Base-by-base conservation (phyloP, 352 stramenopile species). In the Pythium periplocum region DNA sequence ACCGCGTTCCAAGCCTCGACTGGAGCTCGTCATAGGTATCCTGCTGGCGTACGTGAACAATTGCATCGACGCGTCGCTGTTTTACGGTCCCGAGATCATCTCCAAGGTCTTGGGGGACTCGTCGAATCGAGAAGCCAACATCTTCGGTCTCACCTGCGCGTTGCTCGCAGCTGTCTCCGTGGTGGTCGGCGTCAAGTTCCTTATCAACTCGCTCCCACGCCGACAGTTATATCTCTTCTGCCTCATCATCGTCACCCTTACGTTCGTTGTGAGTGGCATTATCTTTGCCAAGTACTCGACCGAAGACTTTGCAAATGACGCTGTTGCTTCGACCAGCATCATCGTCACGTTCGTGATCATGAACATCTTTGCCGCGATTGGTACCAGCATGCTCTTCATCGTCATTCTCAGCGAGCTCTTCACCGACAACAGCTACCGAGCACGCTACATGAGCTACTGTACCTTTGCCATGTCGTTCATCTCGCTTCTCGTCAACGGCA, bases 401-500 rank as follows among this genome's bases (percentile, higher is more conserved):
- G 78, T 94, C 2, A 92, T 94, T 59, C 66, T 94, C 31, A 90
- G 75, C 42, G 83, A 94, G 56, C 68, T 94, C 36, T 94, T 94
- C 55, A 77, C 84, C 45, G 75, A 90, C 69, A 85, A 70, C 56
- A 87, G 69, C 62, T 87, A 91, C 56, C 83, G 83, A 17, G 83
- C 83, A 32, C 63, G 69, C 26, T 92, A 89, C 74, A 94, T 92
- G 81, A 92, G 83, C 72, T 92, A 90, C 68, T 94, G 83, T 59
- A 94, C 83, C 40, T 94, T 94, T 59, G 64, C 81, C 40, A 94
- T 94, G 83, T 94, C 83, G 48, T 71, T 90, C 48, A 82, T 92
- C 48, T 92, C 84, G 50, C 65, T 92, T 50, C 67, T 92, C 45
- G 73, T 92, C 37, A 94, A 94, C 57, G 84, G 84, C 42, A 78